Percentiles rank a stretch among this genome's conserved stretches.
These are phyloP conservation scores for Emergomyces orientalis DNA, from an alignment of 2,329 filamentous ascomycete species.

Conservation along the genomic window DNA sequence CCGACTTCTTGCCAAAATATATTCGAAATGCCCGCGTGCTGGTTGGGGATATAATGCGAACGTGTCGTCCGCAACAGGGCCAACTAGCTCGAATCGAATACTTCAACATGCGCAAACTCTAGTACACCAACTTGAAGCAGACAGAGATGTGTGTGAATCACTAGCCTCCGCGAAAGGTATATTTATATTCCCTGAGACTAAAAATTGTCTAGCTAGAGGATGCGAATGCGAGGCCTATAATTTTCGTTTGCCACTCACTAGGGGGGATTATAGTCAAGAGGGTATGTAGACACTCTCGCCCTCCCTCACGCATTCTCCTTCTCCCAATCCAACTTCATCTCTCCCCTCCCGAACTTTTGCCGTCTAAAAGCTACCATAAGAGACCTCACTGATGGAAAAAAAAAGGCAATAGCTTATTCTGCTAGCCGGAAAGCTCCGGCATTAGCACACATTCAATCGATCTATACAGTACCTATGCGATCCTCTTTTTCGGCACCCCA, in stretches of 20 bases:
- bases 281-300: conserved; percentile 20
- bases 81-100: conserved; percentile 25
- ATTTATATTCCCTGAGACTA: conserved; percentile 10
- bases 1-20: conserved; percentile 24
- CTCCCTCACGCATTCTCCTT: background rate
- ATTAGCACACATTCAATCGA: conserved; percentile 26
- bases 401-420: conserved; percentile 30
- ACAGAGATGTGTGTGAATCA: conserved; percentile 23
- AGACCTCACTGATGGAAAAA: background rate
- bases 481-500: conserved; percentile 34
- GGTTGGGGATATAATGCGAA: conserved; percentile 27
- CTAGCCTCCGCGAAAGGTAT: conserved; percentile 6
- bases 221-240: conserved; percentile 28
- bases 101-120: conserved; percentile 31
- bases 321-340: background rate
- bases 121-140: conserved; percentile 25
- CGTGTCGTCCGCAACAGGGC: conserved; percentile 18
- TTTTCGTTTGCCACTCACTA: conserved; percentile 36
- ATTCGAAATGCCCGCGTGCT: conserved; percentile 24
- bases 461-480: conserved; percentile 32
- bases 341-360: background rate
- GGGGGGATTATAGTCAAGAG: conserved; percentile 36
- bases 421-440: conserved; percentile 20
- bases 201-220: conserved; percentile 22
- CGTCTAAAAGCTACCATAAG: background rate